A percentile compares a stretch with the other conserved stretches of the same genome.
These are phyloP conservation scores for Aspergillus glaucus DNA, from an alignment of 2,329 filamentous ascomycete genomes.

Conservation along the genomic window DNA sequence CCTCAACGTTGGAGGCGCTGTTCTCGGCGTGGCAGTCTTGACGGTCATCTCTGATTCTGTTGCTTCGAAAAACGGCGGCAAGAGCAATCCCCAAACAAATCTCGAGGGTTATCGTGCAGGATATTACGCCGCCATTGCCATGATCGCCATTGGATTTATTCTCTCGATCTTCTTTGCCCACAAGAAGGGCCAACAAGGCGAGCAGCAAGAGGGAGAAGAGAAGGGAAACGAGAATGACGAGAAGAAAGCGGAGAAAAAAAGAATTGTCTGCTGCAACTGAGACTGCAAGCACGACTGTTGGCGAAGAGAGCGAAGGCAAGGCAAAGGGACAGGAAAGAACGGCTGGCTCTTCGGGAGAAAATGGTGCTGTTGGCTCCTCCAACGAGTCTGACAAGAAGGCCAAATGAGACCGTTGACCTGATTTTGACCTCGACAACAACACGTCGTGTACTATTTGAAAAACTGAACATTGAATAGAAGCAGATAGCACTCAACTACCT, in stretches of 20 bases:
- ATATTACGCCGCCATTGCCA: background rate
- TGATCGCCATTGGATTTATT: background rate
- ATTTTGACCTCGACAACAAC: background rate
- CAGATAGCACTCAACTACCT: background rate
- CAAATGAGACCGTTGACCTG: background rate
- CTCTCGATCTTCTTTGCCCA: background rate
- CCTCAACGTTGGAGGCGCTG: background rate
- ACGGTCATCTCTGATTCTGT: background rate
- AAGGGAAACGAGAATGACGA: background rate
- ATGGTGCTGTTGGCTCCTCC: background rate
- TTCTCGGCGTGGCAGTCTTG: background rate
- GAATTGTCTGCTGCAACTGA: background rate
- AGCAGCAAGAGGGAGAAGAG: background rate
- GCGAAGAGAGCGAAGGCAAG: background rate
- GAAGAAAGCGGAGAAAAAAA: background rate
- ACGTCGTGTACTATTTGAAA: background rate
- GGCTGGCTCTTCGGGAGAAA: background rate
- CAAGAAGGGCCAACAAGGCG: background rate
- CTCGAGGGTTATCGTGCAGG: background rate
- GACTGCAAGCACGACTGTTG: background rate
- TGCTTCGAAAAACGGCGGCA: background rate
- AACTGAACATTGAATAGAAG: background rate
- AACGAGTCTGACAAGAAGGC: background rate
- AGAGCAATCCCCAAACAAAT: background rate
- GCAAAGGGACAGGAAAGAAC: background rate